Conservation (phyloP, 2,329 filamentous ascomycete species). For the Pezicula carpinea region DNA sequence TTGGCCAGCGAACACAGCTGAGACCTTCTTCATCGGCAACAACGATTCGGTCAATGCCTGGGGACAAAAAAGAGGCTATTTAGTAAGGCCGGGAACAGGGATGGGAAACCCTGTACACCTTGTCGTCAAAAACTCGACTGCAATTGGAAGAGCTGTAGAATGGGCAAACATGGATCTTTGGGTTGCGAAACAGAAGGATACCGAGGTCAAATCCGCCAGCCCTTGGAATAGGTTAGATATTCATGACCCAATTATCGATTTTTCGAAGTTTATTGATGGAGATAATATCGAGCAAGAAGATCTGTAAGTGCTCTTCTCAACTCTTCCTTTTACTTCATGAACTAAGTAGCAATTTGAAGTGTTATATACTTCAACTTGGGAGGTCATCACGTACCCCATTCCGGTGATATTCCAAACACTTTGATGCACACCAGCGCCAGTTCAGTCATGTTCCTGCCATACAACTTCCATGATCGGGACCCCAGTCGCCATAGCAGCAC, state of each 20-base stretch:
- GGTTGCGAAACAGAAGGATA: conserved; percentile 46
- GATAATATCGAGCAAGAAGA: conserved; percentile 39
- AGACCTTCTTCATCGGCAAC: conserved; percentile 48
- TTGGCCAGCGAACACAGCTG: conserved; percentile 43
- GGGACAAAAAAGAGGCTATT: conserved; percentile 49
- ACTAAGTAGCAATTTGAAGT: background rate
- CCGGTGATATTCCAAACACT: conserved; percentile 50
- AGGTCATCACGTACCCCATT: conserved; percentile 52
- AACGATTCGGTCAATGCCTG: conserved; percentile 41
- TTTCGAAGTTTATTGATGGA: conserved; percentile 42
- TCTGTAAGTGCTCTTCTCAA: background rate
- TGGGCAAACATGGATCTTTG: conserved; percentile 49
- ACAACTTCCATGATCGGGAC: conserved; percentile 5
- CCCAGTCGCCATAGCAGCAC: background rate
- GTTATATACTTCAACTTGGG: conserved; percentile 52
- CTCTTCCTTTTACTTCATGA: background rate
- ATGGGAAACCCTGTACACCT: conserved; percentile 35
- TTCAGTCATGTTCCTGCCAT: conserved; percentile 3
- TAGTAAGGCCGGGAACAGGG: conserved; percentile 33
- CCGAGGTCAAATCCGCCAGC: conserved; percentile 42
- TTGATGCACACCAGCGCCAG: conserved; percentile 12
- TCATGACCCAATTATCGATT: conserved; percentile 44
- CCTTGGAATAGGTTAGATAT: conserved; percentile 41
- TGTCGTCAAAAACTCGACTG: conserved; percentile 43
- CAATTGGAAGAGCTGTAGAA: conserved; percentile 38